Conservation (phyloP, 73 alveolate genomes). For the Paramecium sonneborni region DNA sequence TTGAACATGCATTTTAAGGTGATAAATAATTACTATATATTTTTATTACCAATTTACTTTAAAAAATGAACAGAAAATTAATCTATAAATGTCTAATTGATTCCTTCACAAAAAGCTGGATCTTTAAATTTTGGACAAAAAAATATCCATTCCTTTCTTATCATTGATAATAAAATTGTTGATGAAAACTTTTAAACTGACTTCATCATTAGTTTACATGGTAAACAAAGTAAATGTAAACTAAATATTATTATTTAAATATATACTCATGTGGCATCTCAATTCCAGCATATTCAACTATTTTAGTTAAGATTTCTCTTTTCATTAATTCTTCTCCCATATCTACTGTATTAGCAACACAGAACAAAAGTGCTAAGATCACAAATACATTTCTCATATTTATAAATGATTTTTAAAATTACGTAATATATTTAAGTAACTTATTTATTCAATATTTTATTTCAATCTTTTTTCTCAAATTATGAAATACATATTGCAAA, state of each 20-base stretch:
- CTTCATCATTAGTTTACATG: slow-evolving; percentile 26
- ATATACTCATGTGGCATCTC: neutral
- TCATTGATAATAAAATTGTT: neutral
- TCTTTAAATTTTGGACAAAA: slow-evolving; percentile 44
- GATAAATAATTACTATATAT: neutral
- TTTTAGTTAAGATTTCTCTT: neutral
- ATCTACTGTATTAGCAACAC: neutral
- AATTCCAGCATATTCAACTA: neutral
- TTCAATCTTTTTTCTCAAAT: neutral
- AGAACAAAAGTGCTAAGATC: neutral
- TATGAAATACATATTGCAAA: slow-evolving; percentile 26
- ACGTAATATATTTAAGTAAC: neutral
- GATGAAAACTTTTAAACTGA: neutral
- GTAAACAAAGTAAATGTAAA: neutral
- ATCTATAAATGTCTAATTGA: slow-evolving; percentile 16
- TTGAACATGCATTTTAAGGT: slow-evolving; percentile 34
- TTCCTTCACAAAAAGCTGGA: slow-evolving; percentile 36
- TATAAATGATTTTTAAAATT: neutral
- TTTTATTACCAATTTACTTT: neutral
- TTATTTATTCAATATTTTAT: neutral
- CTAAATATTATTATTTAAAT: neutral
- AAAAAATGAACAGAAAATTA: slow-evolving; percentile 33
- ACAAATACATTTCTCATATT: neutral
- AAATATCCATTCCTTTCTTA: neutral
- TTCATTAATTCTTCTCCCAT: slow-evolving; percentile 37